Evolutionary conservation across 1,284 basidiomycete species (phyloP).

Genomic region (Anthracocystis walkeri): DNA sequence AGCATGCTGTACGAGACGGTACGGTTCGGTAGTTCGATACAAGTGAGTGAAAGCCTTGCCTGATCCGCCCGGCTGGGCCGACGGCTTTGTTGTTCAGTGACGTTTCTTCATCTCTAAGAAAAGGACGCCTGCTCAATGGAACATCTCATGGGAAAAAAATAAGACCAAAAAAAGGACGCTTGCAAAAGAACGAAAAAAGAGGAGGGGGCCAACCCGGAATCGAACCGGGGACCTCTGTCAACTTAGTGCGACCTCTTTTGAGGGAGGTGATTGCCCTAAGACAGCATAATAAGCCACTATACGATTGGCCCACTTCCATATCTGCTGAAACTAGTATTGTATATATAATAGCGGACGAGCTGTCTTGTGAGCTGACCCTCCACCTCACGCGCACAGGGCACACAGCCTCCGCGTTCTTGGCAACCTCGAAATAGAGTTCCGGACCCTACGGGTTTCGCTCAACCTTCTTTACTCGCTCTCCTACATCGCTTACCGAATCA

Average conservation of each 20-base stretch:
- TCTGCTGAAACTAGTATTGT: not conserved
- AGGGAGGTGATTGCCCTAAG: slow-evolving; percentile 35
- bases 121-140: not conserved
- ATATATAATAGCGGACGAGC: slow-evolving; percentile 10
- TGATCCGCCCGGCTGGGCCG: not conserved
- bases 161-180: not conserved
- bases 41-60: not conserved
- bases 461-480: not conserved
- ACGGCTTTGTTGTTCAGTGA: slow-evolving; percentile 1
- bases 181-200: slow-evolving; percentile 10
- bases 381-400: slow-evolving; percentile 14
- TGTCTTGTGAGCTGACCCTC: not conserved
- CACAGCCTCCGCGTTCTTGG: slow-evolving; percentile 16
- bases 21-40: no score
- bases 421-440: slow-evolving; percentile 5
- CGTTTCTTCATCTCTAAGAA: not conserved
- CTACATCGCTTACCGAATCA: not conserved
- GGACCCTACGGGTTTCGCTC: not conserved
- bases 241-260: slow-evolving; percentile 24
- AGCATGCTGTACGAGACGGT: no score
- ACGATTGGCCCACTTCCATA: slow-evolving; percentile 41
- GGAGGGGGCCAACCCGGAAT: slow-evolving; percentile 53
- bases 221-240: slow-evolving; percentile 59
- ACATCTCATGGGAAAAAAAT: slow-evolving; percentile 12
- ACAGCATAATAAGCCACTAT: slow-evolving; percentile 61